Base-by-base conservation (phyloP, 1,284 basidiomycete species). In the Rhodotorula sp. region DNA sequence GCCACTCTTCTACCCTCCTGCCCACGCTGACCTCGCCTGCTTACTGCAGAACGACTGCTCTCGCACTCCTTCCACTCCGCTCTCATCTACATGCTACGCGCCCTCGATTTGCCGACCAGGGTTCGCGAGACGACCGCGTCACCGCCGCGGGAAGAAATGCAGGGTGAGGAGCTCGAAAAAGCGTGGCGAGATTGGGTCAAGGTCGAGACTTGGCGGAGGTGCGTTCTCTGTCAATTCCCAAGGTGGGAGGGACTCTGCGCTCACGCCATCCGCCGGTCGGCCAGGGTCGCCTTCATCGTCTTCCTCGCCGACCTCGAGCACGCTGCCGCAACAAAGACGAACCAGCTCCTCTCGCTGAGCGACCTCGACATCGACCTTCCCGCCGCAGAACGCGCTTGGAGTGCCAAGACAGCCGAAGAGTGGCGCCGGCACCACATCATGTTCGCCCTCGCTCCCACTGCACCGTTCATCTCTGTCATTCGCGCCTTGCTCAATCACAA, bases 281-380 rank as follows among this genome's bases (percentile, higher is more conserved):
- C 11, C 60, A 73, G 73, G 2, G 72, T 74, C 19, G 32, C 62
- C n/a, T 72, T 73, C 58, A 71, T 72, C 65, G 58, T 70, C 54
- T 74, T 69, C 61, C 64, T 75, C 19, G 30, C 61, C 67, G 74
- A 75, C 61, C 67, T 75, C 70, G 74, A 75, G 36, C 57, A 67
- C 32, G 70, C 72, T 2, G 51, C 68, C 10, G 61, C 64, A 34
- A 70, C 71, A 51, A 27, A 48, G 4, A 39, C 67, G 27, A 39
- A 69, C 0, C 72, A 71, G 19, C 61, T 66, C n/a, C 64, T 74
- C 36, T 36, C 66, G 22, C 68, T 73, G 10, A 49, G 59, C 64
- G 74, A 75, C 30, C 63, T 75, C 62, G 60, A 64, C 32, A 59
- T 71, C 58, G 67, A 74, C 53, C 66, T 75, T 3, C 74, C 74